These are phyloP conservation scores for Paramecium biaurelia DNA, from an alignment of 73 alveolate genomes.

Conservation along the genomic window DNA sequence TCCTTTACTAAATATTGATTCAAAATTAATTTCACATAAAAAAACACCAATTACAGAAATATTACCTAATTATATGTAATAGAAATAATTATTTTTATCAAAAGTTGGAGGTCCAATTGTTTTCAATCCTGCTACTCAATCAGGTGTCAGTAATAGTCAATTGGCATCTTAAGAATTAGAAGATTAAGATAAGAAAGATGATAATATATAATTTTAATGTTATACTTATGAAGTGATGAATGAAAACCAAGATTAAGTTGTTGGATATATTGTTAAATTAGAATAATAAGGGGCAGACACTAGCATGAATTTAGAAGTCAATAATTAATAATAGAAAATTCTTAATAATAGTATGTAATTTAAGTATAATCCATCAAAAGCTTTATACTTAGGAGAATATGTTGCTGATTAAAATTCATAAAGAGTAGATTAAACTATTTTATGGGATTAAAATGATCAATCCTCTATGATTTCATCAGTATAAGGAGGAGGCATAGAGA, in stretches of 20 bases:
- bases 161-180: neutral
- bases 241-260: constrained; percentile 19
- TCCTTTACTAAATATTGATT: constrained; percentile 42
- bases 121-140: neutral
- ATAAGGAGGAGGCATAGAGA: neutral
- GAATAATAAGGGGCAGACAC: neutral
- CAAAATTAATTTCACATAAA: constrained; percentile 41
- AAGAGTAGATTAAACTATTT: constrained; percentile 30
- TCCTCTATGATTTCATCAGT: constrained; percentile 13
- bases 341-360: neutral
- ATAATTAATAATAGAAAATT: neutral
- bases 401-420: neutral
- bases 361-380: neutral
- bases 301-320: neutral
- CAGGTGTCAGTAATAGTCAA: neutral
- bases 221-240: neutral
- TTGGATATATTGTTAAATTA: neutral
- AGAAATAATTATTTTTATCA: neutral
- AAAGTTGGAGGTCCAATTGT: neutral
- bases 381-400: constrained; percentile 14
- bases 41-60: constrained; percentile 55
- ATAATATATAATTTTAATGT: neutral
- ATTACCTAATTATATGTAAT: neutral
- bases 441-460: constrained; percentile 48
- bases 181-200: neutral